Conservation (phyloP, 2,329 filamentous ascomycete species). For the Pseudocercospora musae region DNA sequence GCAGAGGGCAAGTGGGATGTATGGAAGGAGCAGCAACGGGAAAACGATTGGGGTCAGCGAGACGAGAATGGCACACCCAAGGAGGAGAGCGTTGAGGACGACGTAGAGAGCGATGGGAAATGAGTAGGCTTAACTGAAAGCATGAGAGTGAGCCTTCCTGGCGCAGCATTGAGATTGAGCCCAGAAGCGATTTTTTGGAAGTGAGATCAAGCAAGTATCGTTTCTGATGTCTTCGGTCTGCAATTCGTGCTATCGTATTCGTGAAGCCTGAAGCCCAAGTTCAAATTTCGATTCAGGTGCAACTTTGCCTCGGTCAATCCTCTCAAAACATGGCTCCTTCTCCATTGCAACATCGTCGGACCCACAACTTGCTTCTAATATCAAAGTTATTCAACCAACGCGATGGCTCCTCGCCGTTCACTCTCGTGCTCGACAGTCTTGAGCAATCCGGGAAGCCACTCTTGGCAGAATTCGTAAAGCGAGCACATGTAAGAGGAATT, state of each 20-base stretch:
- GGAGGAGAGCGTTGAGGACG: conserved; percentile 1
- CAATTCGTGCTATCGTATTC: background rate
- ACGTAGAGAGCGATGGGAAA: conserved; percentile 2
- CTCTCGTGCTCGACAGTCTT: conserved; percentile 77
- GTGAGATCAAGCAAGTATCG: background rate
- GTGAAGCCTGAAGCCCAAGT: background rate
- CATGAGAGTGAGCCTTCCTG: background rate
- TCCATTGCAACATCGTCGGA: conserved; percentile 66
- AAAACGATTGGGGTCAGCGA: conserved; percentile 53
- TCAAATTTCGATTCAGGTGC: conserved; percentile 1
- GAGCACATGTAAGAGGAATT: conserved; percentile 61
- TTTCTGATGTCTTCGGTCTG: background rate
- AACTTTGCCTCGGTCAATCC: background rate
- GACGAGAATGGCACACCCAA: conserved; percentile 6
- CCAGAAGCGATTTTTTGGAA: background rate
- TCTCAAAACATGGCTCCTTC: conserved; percentile 52
- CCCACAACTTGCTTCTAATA: conserved; percentile 79
- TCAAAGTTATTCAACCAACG: conserved; percentile 76
- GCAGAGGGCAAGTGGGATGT: conserved; percentile 55
- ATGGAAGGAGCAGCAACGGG: conserved; percentile 54
- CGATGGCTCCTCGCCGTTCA: conserved; percentile 80
- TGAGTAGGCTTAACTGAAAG: background rate
- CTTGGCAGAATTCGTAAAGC: conserved; percentile 67
- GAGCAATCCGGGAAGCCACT: conserved; percentile 75
- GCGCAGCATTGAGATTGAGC: background rate